Percentiles rank a stretch among this genome's conserved stretches.
phyloP scores from a whole-genome alignment of 2,329 filamentous ascomycete genomes.

The Fusarium anguioides region DNA sequence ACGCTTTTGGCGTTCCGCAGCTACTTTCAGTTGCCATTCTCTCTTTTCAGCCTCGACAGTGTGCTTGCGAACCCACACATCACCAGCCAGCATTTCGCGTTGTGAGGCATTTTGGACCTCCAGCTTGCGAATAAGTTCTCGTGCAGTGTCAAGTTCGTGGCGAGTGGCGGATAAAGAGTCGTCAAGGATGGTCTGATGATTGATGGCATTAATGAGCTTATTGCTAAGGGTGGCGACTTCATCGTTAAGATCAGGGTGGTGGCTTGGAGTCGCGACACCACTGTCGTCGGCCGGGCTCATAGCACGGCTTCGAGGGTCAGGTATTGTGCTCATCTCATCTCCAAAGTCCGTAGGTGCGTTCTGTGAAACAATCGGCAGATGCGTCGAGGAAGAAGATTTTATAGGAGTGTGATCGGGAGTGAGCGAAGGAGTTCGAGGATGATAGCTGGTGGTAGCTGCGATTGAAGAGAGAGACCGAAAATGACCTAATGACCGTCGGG shows the following conservation, averaged over 20 bases:
- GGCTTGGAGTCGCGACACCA: slow-evolving; percentile 49
- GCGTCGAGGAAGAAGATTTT: slow-evolving; percentile 54
- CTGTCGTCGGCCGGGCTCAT: slow-evolving; percentile 58
- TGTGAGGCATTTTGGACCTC: slow-evolving; percentile 74
- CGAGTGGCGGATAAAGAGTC: slow-evolving; percentile 85
- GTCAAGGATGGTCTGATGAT: slow-evolving; percentile 92
- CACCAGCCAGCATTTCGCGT: slow-evolving; percentile 77
- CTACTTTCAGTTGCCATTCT: slow-evolving; percentile 66
- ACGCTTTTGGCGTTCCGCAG: slow-evolving; percentile 74
- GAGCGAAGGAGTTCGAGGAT: slow-evolving; percentile 52
- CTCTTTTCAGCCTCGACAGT: slow-evolving; percentile 79
- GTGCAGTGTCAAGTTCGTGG: slow-evolving; percentile 82
- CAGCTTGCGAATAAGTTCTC: slow-evolving; percentile 73
- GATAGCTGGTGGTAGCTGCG: slow-evolving; percentile 54
- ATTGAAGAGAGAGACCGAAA: slow-evolving; percentile 66
- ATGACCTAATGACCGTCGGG: slow-evolving; percentile 58
- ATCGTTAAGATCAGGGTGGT: slow-evolving; percentile 67
- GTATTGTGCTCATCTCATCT: slow-evolving; percentile 75
- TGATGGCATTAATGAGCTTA: slow-evolving; percentile 97
- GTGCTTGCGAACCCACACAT: slow-evolving; percentile 79
- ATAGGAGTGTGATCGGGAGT: slow-evolving; percentile 52
- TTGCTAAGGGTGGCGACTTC: slow-evolving; percentile 93
- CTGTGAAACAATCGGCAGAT: slow-evolving; percentile 52
- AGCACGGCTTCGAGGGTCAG: slow-evolving; percentile 69
- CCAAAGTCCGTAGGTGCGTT: slow-evolving; percentile 59